Percentiles rank a stretch among this genome's conserved stretches.
Conservation (phyloP, 2,329 filamentous ascomycete genomes). For the Diaporthe sp. region DNA sequence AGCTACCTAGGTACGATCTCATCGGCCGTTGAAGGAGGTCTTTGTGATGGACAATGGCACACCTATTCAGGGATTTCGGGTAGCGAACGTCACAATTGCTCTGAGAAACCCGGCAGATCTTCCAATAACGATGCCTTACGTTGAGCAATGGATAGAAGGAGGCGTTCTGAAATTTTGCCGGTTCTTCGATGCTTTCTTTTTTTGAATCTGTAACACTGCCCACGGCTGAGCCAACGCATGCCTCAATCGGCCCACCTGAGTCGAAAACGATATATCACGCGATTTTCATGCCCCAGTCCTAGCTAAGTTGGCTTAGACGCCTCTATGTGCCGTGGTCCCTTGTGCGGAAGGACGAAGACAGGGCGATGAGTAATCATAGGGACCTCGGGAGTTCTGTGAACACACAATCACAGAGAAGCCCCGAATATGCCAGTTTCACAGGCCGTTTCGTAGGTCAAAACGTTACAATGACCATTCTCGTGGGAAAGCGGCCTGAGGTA, state of each 20-base stretch:
- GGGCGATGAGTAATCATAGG: not conserved
- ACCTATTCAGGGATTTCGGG: not conserved
- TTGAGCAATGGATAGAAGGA: not conserved
- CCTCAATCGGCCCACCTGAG: not conserved
- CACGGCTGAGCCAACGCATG: not conserved
- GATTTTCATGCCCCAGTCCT: not conserved
- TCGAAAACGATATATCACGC: not conserved
- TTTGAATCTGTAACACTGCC: not conserved
- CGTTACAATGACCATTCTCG: not conserved
- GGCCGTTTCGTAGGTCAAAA: not conserved
- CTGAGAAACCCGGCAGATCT: not conserved
- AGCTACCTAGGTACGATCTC: too few species aligned
- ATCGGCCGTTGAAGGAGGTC: not conserved
- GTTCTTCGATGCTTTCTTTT: too few species aligned
- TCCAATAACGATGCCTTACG: too few species aligned
- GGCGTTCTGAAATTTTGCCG: too few species aligned
- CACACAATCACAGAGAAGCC: not conserved
- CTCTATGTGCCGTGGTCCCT: not conserved
- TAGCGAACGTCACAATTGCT: not conserved
- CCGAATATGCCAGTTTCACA: not conserved
- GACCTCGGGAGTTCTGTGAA: not conserved
- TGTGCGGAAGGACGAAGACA: not conserved
- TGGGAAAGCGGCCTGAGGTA: not conserved
- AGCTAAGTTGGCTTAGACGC: not conserved
- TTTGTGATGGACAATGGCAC: accelerated